Evolutionary conservation across 768 basidiomycete species (phyloP).

Genomic region (Mycena leptocephala): DNA sequence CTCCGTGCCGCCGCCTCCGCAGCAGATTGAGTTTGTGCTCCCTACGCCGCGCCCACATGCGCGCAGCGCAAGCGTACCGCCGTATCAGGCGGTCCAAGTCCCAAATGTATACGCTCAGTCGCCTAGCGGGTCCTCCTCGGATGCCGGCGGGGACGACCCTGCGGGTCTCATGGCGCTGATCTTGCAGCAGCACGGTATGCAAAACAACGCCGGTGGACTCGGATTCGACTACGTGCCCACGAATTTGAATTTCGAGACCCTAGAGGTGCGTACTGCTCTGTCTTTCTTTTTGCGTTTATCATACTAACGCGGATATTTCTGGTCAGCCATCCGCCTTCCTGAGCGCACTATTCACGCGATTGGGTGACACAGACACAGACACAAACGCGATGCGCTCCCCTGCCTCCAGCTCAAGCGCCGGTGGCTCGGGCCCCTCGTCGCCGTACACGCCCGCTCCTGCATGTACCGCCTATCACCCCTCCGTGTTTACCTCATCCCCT

Average conservation of each 20-base stretch:
- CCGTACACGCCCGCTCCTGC: conserved; percentile 13
- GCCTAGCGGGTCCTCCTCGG: conserved; percentile 17
- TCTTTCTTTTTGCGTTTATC: background rate
- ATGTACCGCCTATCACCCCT: background rate
- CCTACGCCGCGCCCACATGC: conserved; percentile 43
- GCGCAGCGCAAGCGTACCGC: conserved; percentile 71
- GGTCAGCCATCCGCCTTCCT: conserved; percentile 65
- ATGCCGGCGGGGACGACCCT: background rate
- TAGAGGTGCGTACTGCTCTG: background rate
- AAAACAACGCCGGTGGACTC: background rate
- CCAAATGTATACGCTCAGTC: conserved; percentile 66
- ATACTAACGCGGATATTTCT: conserved; percentile 50
- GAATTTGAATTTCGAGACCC: background rate
- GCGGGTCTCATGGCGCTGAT: conserved; percentile 58
- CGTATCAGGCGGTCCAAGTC: conserved; percentile 78
- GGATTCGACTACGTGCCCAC: background rate
- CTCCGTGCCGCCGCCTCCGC: conserved; percentile 39
- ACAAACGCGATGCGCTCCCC: conserved; percentile 13
- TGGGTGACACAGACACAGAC: background rate
- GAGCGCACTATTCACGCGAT: conserved; percentile 58
- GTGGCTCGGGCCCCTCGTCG: background rate
- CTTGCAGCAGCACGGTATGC: conserved; percentile 62
- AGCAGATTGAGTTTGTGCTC: conserved; percentile 40
- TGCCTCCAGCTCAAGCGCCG: conserved; percentile 3
- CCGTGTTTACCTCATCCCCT: background rate